Conservation (phyloP, 2,329 filamentous ascomycete species). For the Claviceps monticola region DNA sequence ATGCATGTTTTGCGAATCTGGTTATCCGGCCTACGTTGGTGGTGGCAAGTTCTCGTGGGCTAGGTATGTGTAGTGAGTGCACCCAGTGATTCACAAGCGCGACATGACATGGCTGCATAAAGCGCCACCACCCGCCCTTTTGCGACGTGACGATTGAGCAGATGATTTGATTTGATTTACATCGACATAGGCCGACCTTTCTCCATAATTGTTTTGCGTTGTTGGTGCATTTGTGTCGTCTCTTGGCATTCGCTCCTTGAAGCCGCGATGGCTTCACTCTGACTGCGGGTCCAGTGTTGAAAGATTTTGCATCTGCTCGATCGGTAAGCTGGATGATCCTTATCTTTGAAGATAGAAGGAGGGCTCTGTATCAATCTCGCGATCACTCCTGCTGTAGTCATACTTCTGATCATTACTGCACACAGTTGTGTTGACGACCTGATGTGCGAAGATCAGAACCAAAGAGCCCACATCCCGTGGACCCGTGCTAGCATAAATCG, state of each 20-base stretch:
- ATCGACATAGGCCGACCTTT: neutral
- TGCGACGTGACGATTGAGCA: no score
- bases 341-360: neutral
- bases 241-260: neutral
- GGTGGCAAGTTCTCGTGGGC: neutral
- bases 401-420: neutral
- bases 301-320: no score
- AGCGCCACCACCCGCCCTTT: no score
- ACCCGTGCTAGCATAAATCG: neutral
- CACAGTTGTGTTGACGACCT: neutral
- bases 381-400: no score
- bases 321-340: neutral
- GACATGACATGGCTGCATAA: neutral
- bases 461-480: neutral
- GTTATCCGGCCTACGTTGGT: neutral
- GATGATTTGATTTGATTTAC: no score
- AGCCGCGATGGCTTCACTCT: slow-evolving; percentile 4
- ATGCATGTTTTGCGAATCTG: neutral
- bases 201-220: neutral
- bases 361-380: no score
- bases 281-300: neutral
- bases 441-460: neutral
- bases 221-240: neutral
- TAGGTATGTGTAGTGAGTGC: neutral
- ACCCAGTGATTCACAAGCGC: neutral